phyloP scores from a whole-genome alignment of 768 basidiomycete genomes.

The Crepidotus variabilis region DNA sequence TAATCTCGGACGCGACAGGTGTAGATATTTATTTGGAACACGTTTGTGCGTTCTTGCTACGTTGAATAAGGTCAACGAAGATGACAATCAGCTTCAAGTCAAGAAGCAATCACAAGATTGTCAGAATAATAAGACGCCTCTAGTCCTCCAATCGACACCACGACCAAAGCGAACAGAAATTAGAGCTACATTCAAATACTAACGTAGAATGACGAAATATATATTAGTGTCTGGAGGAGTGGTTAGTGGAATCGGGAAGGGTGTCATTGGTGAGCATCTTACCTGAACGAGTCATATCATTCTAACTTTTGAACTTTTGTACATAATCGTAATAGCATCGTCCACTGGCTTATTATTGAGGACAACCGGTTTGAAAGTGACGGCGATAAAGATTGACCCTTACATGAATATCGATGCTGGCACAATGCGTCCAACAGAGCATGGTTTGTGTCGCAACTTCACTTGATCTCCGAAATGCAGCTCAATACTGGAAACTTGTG shows the following conservation, averaged over 20 bases:
- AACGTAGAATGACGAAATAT: slow-evolving; percentile 79
- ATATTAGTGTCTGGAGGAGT: slow-evolving; percentile 97
- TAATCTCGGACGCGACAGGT: background rate
- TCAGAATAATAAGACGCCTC: background rate
- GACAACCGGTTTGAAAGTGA: slow-evolving; percentile 93
- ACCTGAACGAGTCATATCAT: slow-evolving; percentile 7
- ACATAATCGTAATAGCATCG: slow-evolving; percentile 60
- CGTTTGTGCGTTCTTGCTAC: background rate
- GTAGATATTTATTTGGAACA: background rate
- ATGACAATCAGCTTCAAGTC: background rate
- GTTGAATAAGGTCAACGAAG: background rate
- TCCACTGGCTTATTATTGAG: slow-evolving; percentile 95
- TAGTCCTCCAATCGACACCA: background rate
- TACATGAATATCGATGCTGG: slow-evolving; percentile 99
- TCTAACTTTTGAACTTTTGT: background rate
- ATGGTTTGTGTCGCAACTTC: slow-evolving; percentile 55
- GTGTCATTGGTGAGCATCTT: slow-evolving; percentile 82
- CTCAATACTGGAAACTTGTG: slow-evolving; percentile 17
- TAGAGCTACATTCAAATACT: background rate
- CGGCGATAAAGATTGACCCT: slow-evolving; percentile 98
- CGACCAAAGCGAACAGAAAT: background rate
- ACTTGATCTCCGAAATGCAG: no score
- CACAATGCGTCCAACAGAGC: slow-evolving; percentile 97
- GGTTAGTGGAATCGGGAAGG: slow-evolving; percentile 98
- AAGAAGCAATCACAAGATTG: background rate